Conservation (phyloP, 1,284 basidiomycete species). For the Boletus mariae region DNA sequence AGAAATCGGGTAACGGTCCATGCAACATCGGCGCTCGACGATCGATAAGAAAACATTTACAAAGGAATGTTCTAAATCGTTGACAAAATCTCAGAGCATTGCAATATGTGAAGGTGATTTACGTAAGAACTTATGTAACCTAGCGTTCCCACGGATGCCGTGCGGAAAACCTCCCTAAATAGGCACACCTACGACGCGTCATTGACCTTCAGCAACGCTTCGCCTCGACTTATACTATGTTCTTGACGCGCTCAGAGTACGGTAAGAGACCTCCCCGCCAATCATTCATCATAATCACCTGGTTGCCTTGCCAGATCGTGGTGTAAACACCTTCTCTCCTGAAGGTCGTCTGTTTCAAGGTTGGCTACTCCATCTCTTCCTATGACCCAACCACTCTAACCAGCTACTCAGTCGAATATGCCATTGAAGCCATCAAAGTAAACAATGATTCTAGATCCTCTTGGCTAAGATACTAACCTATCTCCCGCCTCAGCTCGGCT, state of each 20-base stretch:
- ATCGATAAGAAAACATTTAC: too few relatives aligned
- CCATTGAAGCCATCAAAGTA: conserved; percentile 97
- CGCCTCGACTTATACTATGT: conserved; percentile 50
- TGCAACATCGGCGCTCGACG: not conserved
- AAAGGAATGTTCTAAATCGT: too few relatives aligned
- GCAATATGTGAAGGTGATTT: too few relatives aligned
- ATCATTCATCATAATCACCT: not conserved
- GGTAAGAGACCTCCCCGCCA: conserved; percentile 43
- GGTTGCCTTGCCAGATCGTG: conserved; percentile 65
- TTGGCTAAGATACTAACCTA: not conserved
- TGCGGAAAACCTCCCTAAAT: too few relatives aligned
- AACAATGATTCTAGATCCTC: conserved; percentile 3
- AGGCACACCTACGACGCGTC: conserved; percentile 21
- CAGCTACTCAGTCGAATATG: conserved; percentile 83
- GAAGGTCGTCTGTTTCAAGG: conserved; percentile 94
- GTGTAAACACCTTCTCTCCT: conserved; percentile 98
- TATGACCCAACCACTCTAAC: conserved; percentile 7
- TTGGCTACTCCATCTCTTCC: conserved; percentile 27
- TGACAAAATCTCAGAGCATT: too few relatives aligned
- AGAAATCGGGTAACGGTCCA: conserved; percentile 37
- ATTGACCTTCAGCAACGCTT: not conserved
- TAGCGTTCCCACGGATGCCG: too few relatives aligned
- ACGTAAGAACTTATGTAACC: too few relatives aligned
- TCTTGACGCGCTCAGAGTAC: conserved; percentile 92
- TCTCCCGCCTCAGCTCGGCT: conserved; percentile 72